Evolutionary conservation across 805 yeast species (phyloP).

Genomic region (Komagataella populi): DNA sequence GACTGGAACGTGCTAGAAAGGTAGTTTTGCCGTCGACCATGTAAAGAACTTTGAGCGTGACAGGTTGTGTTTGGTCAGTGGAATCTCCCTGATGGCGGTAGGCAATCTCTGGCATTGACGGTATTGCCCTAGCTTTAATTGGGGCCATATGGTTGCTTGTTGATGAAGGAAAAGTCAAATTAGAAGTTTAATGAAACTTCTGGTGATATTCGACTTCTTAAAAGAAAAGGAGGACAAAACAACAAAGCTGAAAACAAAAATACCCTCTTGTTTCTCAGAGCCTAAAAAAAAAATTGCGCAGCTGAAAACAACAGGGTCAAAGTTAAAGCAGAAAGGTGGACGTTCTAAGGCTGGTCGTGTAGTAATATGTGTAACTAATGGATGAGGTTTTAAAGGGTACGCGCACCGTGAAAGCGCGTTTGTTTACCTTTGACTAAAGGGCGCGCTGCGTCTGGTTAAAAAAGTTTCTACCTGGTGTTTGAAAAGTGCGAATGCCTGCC

Average conservation of each 20-base stretch:
- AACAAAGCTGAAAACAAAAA: not conserved
- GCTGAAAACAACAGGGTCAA: not conserved
- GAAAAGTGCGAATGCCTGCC: not conserved
- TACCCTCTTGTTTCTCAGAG: not conserved
- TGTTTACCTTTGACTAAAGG: not conserved
- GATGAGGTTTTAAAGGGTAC: not conserved
- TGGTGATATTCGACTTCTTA: not conserved
- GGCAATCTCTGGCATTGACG: not conserved
- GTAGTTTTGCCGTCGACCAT: constrained; percentile 28
- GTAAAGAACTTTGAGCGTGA: constrained; percentile 23
- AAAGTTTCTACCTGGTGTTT: not conserved
- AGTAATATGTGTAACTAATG: not conserved
- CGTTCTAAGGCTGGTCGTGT: not conserved
- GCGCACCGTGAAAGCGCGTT: not conserved
- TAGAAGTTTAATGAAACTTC: not conserved
- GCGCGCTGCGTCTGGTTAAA: not conserved
- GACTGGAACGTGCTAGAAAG: constrained; percentile 25
- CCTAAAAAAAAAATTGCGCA: not conserved
- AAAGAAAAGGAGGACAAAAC: not conserved
- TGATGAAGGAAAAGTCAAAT: not conserved
- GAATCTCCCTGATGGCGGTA: not conserved
- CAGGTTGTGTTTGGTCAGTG: not conserved
- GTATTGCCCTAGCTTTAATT: not conserved
- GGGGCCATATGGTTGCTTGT: not conserved
- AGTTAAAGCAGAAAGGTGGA: not conserved